Evolutionary conservation across 2,329 filamentous ascomycete species (phyloP).

Genomic region (Elsinoe necatrix): DNA sequence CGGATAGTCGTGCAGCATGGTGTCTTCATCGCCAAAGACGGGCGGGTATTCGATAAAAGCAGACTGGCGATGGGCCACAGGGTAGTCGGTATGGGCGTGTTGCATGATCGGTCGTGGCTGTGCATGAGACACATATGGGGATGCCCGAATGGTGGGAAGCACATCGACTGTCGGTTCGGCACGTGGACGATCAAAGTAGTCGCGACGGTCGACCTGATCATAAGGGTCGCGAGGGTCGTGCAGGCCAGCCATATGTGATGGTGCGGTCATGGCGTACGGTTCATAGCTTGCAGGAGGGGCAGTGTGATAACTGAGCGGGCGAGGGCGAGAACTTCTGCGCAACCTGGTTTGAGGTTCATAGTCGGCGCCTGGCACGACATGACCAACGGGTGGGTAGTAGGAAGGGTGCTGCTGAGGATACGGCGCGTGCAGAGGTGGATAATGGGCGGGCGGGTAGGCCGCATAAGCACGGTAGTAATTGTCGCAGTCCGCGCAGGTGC

Average conservation of each 20-base stretch:
- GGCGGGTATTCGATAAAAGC: background rate
- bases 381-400: background rate
- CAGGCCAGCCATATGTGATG: background rate
- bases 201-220: background rate
- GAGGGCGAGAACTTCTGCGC: background rate
- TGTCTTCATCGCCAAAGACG: background rate
- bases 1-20: background rate
- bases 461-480: background rate
- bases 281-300: background rate
- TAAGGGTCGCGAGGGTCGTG: background rate
- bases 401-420: background rate
- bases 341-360: background rate
- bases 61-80: background rate
- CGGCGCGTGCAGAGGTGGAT: background rate
- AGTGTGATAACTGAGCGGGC: background rate
- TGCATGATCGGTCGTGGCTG: constrained; percentile 1
- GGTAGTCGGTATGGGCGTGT: constrained; percentile 8
- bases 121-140: background rate
- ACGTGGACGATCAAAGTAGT: background rate
- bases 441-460: background rate
- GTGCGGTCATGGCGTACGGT: background rate
- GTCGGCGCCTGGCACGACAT: background rate
- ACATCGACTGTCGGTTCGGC: background rate
- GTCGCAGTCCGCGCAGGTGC: background rate
- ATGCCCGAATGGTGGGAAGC: background rate